A percentile compares a stretch with the other conserved stretches of the same genome.
phyloP scores from a whole-genome alignment of 305 asterid genomes.

The Caryopteris hybrid region DNA sequence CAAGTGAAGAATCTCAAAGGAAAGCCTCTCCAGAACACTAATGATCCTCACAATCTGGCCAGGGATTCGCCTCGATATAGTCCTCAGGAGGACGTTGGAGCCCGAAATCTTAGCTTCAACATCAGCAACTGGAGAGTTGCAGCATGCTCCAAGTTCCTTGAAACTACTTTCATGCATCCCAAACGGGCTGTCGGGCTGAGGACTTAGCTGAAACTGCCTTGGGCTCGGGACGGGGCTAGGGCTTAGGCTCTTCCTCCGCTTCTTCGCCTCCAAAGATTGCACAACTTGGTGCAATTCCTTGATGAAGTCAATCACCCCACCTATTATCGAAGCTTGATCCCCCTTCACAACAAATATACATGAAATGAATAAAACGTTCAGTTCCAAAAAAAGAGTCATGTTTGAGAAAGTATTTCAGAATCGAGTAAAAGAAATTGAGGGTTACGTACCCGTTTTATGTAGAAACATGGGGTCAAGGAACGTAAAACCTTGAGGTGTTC shows the following conservation, averaged over 20 bases:
- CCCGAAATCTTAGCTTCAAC: constrained; percentile 85
- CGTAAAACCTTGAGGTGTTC: constrained; percentile 89
- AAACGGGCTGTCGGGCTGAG: constrained; percentile 34
- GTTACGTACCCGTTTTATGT: constrained; percentile 69
- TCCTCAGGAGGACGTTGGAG: constrained; percentile 61
- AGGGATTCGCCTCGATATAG: constrained; percentile 60
- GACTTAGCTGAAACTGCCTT: constrained; percentile 46
- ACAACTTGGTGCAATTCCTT: constrained; percentile 78
- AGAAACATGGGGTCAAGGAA: constrained; percentile 90
- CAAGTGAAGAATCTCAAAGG: constrained; percentile 76
- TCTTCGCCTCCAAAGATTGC: constrained; percentile 74
- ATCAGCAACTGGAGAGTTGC: constrained; percentile 77
- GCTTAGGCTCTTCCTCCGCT: constrained; percentile 57
- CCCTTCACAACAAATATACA: constrained; percentile 15
- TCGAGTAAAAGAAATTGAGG: too few species aligned
- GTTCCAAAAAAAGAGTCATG: too few species aligned
- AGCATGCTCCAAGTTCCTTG: constrained; percentile 76
- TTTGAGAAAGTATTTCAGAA: too few species aligned
- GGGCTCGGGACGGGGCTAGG: constrained; percentile 66
- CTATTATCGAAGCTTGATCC: constrained; percentile 86
- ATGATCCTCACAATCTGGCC: constrained; percentile 69
- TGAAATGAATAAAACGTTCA: too few species aligned
- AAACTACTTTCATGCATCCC: constrained; percentile 25
- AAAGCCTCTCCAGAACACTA: constrained; percentile 54
- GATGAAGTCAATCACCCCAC: constrained; percentile 84